Evolutionary conservation across 2,329 filamentous ascomycete species (phyloP), one percentile per base, ranked within the genome.

Genomic region (Ceratocystis destructans): DNA sequence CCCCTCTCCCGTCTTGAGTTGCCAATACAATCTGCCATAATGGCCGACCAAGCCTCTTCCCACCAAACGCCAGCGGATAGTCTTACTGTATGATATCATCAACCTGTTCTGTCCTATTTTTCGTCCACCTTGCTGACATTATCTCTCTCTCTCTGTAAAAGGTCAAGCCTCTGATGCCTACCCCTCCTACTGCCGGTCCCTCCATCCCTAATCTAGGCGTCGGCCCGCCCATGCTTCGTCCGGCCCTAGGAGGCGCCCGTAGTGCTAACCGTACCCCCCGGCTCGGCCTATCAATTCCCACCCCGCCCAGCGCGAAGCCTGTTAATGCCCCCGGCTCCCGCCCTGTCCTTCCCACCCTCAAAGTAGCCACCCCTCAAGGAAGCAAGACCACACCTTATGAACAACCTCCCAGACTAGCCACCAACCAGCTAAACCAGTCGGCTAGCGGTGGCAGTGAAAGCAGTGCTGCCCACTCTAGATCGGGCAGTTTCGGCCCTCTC

Each of bases 281-380:
- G 71, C 82, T 97, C 67, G 93, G 91, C 57, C 83, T 97, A 66
- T 89, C 92, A 59, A 97, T 97, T 67, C 93, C 93, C 46, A 86
- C 89, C 0, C 96, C 90, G 45, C 89, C 90, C 62, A 93, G 85
- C 76, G 87, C 81, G 69, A 90, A 92, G 75, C 86, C 92, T 1
- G 84, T 94, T 64, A 80, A 79, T 70, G 80, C 72, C 77, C 76
- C 70, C 12, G 64, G 69, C 3, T 71, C 74, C 31, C 73, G 76
- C 66, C 75, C 89, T 28, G 78, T 85, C 28, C 84, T 89, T 33
- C 91, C 91, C n/a, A 87, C 87, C 68, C 80, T 96, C 59, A 88
- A 90, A 72, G 82, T 96, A 22, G 89, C 89, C 17, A 96, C 93
- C 1, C 93, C 93, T 2, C 91, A 90, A 87, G 90, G 90, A 68